Percentiles rank a stretch among this genome's conserved stretches.
phyloP scores from a whole-genome alignment of 2,329 filamentous ascomycete species.

The Cladosporium sp. region DNA sequence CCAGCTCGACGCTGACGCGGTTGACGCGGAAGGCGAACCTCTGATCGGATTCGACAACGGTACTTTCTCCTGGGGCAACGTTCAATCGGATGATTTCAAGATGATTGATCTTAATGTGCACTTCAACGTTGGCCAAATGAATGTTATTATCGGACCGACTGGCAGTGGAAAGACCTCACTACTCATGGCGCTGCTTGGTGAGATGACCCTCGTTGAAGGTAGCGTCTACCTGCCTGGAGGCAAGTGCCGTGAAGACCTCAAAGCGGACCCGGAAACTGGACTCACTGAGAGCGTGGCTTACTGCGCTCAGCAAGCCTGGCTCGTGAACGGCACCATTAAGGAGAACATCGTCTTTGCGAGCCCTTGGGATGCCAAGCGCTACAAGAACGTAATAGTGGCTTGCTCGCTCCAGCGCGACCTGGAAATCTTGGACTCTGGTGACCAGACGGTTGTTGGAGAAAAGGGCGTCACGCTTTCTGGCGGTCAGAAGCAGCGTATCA shows the following conservation, averaged over 20 bases:
- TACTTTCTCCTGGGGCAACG: slow-evolving; percentile 82
- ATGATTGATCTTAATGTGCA: slow-evolving; percentile 78
- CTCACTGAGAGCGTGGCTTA: slow-evolving; percentile 91
- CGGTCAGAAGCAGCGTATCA: slow-evolving; percentile 96
- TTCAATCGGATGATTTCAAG: slow-evolving; percentile 52
- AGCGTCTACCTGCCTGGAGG: slow-evolving; percentile 81
- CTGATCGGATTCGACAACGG: slow-evolving; percentile 80
- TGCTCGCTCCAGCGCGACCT: slow-evolving; percentile 89
- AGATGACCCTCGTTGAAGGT: slow-evolving; percentile 85
- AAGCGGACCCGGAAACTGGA: slow-evolving; percentile 73
- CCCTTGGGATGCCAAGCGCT: slow-evolving; percentile 73
- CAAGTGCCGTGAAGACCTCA: slow-evolving; percentile 78
- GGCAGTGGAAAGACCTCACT: slow-evolving; percentile 94
- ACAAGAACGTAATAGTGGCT: slow-evolving; percentile 80
- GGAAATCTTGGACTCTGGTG: slow-evolving; percentile 85
- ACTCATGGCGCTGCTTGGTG: slow-evolving; percentile 90
- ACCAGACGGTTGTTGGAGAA: slow-evolving; percentile 90
- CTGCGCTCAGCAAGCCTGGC: slow-evolving; percentile 93
- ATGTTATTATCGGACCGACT: slow-evolving; percentile 87
- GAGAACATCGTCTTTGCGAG: slow-evolving; percentile 93
- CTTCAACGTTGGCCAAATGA: slow-evolving; percentile 81
- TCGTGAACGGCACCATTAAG: slow-evolving; percentile 91
- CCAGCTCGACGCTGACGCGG: slow-evolving; percentile 68
- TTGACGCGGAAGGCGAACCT: slow-evolving; percentile 63
- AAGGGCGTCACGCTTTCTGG: slow-evolving; percentile 96